Evolutionary conservation across 2,329 filamentous ascomycete species (phyloP), one percentile per base, ranked within the genome.

Genomic region (Fusarium stilboides): DNA sequence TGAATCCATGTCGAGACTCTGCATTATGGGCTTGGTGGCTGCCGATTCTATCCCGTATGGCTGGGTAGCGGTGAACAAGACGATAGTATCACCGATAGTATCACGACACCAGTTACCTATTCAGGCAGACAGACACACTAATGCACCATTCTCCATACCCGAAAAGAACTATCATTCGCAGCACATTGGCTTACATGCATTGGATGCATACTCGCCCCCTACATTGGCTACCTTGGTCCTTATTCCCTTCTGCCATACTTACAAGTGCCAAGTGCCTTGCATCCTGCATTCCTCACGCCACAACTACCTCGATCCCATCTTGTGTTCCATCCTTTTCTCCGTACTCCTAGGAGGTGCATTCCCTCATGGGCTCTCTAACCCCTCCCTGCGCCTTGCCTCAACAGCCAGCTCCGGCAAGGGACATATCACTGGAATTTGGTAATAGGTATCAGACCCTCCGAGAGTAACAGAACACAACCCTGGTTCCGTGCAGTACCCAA

Each of bases 201-300:
- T 5, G 28, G 10, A 13, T 13, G 10, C 28, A 31, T 12, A 12
- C 28, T 26, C 44, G 42, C 42, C 33, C 52, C 52, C 51, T 64
- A 14, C 37, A 19, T 40, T 39, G 5, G n/a, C 37, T 39, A 39
- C 12, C 4, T 39, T 40, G 37, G 9, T 36, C 15, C 19, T 28
- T 39, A 9, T 19, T 43, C 45, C 45, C 34, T 59, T 65, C 28
- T 44, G 26, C 45, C 33, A 14, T 63, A 28, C 26, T 3, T 31
- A 31, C 10, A 31, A 12, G 28, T 31, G 28, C 26, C 49, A 33
- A 65, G 39, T 37, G 60, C 52, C 52, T 46, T 58, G 50, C 49
- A 57, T 52, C 52, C 45, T 50, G 31, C 67, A 60, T 56, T 70
- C 66, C 49, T 70, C 52, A 45, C 31, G 40, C 19, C 55, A 65